Base-by-base conservation (phyloP, 805 yeast species). In the Yarrowia phangngaensis region DNA sequence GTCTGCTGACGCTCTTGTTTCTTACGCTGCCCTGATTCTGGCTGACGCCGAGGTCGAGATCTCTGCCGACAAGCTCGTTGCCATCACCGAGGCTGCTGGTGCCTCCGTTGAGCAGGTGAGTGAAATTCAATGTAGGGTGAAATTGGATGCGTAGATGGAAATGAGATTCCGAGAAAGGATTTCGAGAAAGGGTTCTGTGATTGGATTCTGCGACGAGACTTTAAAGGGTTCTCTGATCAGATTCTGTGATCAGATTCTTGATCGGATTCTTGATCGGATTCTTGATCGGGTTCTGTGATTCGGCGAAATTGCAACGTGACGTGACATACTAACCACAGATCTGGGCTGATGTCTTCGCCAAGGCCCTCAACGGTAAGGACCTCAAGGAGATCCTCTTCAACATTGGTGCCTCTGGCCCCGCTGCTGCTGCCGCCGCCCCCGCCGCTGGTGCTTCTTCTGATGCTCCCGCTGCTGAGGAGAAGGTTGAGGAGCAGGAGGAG, bases 21-120 rank as follows among this genome's bases (percentile, higher is more conserved):
- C 48, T 20, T 41, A 41, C 48, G 97, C 98, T 72, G 95, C 97
- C 69, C 82, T 90, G 73, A 88, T 90, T 76, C 80, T 90, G 73
- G 95, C 97, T 61, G 98, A 90, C 70, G 86, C 97, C 67, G 96
- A 87, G 67, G 75, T 87, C 68, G 96, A 89, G 73, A 79, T 92
- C 80, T 78, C 95, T 53, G 67, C 92, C 62, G 90, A 84, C 71
- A 86, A 85, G 78, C 75, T 86, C 63, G 70, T 79, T 66, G 71
- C 92, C 59, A 72, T 86, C 69, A 74, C 87, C 70, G 66, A 73
- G 66, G 85, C 94, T 61, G 95, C 95, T 62, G 84, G 86, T 69
- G 80, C 87, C 66, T 29, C 48, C 48, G 48, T 41, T 41, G 48
- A 41, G 35, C 48, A 41, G 48, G 48, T 41, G 48, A 28, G 47